phyloP scores from a whole-genome alignment of 176 grass and related monocot genomes.

The Zea mays region DNA sequence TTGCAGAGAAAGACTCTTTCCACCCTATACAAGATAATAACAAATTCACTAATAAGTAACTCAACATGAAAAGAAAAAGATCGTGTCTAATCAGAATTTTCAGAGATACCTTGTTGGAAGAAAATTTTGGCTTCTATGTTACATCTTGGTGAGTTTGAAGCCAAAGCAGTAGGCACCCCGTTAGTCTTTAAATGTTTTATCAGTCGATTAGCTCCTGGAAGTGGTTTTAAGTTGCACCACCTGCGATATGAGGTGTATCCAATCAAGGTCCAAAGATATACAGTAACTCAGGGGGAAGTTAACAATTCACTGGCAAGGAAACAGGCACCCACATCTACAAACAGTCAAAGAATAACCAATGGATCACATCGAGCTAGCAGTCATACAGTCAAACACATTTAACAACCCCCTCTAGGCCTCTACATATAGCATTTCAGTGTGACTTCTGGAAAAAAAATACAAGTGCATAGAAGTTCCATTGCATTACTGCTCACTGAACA shows the following conservation, averaged over 20 bases:
- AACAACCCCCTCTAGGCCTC: neutral
- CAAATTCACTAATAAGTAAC: constrained; percentile 24
- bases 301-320: neutral
- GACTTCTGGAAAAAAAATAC: neutral
- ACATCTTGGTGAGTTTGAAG: constrained; percentile 88
- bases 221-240: constrained; percentile 88
- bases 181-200: constrained; percentile 74
- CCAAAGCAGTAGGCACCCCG: constrained; percentile 70
- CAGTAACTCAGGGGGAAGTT: neutral
- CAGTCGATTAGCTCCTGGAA: constrained; percentile 78
- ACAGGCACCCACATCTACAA: neutral
- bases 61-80: constrained; percentile 3
- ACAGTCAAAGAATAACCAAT: neutral
- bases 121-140: constrained; percentile 78
- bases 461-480: constrained; percentile 25
- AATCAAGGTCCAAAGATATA: neutral
- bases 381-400: constrained; percentile 8
- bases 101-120: constrained; percentile 60
- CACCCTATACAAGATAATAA: constrained; percentile 53
- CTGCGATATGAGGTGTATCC: constrained; percentile 46
- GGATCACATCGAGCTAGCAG: constrained; percentile 3
- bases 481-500: constrained; percentile 79
- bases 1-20: constrained; percentile 78
- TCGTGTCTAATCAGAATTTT: constrained; percentile 14
- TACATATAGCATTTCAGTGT: constrained; percentile 9